Evolutionary conservation across 1,139 yeast genomes (phyloP), one percentile per base, ranked within the genome.

Genomic region (Pichia sp.): DNA sequence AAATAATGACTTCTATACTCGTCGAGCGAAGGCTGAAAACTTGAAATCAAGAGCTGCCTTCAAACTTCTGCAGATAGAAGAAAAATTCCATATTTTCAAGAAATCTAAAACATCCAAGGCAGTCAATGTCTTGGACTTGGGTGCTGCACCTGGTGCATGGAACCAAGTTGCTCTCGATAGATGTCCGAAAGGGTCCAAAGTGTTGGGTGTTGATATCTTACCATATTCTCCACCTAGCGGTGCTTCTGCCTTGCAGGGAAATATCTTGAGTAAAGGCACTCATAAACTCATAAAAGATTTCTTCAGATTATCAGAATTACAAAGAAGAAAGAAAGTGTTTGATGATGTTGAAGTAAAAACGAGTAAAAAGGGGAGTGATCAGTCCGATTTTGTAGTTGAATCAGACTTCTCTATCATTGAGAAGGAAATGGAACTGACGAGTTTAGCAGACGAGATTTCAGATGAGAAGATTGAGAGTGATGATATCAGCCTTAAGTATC

Each of bases 121-220:
- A 15, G 6, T 40, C 11, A 75, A 80, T 37, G 81, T 91, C 1
- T 76, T 91, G 4, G 98, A 91, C 59, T 64, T 91, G 34, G 98
- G 98, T 1, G 91, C 72, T 55, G 94, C 94, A 0, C 98, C 98
- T 0, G 98, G 98, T 0, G 88, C 94, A 24, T 91, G 98, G 98
- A 71, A 88, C 11, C 85, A 79, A 47, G 93, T 83, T 22, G 81
- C 94, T 0, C 72, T 73, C 6, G 75, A 73, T 30, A 60, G 72
- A 29, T 71, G 84, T 11, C 56, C 65, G 13, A 66, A 72, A 4
- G 62, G 64, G 17, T 88, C 96, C 13, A 69, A 72, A 32, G 73
- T 91, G 2, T 59, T 91, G 28, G 98, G 98, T 18, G 80, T 88
- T 30, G 98, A 91, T 59, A 65, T 91, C 21, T 63, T 91, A 18